Conservation (phyloP, 2,329 filamentous ascomycete genomes). For the Dichotomopilus funicola region DNA sequence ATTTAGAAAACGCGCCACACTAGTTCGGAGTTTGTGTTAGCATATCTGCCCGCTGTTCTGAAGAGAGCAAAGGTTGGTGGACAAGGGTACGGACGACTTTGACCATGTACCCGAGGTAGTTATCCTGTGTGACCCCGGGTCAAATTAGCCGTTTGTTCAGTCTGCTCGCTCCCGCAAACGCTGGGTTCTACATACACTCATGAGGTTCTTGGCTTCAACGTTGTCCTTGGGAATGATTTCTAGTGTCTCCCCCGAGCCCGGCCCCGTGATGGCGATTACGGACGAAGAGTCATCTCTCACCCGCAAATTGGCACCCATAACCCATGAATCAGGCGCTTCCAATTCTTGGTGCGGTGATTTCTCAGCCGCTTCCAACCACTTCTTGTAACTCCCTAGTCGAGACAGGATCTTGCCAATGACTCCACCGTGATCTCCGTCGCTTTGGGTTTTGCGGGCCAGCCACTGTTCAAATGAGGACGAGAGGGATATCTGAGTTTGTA, state of each 20-base stretch:
- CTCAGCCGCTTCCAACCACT: constrained; percentile 1
- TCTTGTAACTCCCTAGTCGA: constrained; percentile 3
- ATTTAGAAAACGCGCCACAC: constrained; percentile 13
- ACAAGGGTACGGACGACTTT: constrained; percentile 11
- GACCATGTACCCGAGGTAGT: constrained; percentile 16
- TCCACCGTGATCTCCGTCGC: neutral
- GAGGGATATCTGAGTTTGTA: constrained; percentile 8
- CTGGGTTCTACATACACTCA: constrained; percentile 10
- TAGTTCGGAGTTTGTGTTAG: neutral
- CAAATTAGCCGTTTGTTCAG: neutral
- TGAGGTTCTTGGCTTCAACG: constrained; percentile 4
- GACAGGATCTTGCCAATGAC: constrained; percentile 5
- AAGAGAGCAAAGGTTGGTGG: no score
- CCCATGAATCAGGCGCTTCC: neutral
- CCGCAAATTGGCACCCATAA: neutral
- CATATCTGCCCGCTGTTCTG: neutral
- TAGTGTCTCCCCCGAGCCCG: neutral
- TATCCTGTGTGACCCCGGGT: constrained; percentile 5
- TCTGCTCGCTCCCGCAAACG: neutral
- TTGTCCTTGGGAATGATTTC: constrained; percentile 10
- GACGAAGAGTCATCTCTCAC: neutral
- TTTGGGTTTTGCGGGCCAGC: constrained; percentile 6
- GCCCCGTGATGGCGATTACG: constrained; percentile 3
- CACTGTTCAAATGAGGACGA: constrained; percentile 12
- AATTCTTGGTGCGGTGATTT: neutral